Conservation (phyloP, 352 stramenopile genomes). For the Phytophthora macrochlamydospora region DNA sequence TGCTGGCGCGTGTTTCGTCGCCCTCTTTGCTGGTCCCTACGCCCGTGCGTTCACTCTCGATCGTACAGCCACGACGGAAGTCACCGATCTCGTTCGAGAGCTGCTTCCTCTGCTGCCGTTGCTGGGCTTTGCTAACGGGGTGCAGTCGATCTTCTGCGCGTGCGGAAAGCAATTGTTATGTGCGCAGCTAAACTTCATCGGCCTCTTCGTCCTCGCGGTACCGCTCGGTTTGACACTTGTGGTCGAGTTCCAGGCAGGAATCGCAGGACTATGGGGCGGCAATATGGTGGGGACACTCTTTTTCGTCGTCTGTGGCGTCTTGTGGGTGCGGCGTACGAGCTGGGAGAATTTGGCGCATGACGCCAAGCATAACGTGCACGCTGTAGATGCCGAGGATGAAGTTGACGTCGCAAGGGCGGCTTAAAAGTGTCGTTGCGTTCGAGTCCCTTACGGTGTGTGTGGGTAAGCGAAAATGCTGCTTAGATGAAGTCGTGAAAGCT, state of each 20-base stretch:
- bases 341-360: constrained; percentile 61
- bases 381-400: constrained; percentile 26
- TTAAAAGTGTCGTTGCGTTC: background rate
- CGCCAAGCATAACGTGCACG: constrained; percentile 46
- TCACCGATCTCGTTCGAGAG: constrained; percentile 35
- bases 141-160: constrained; percentile 50
- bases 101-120: constrained; percentile 43
- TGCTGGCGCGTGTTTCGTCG: constrained; percentile 34
- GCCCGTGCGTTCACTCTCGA: constrained; percentile 49
- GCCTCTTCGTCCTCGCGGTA: constrained; percentile 52
- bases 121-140: constrained; percentile 40
- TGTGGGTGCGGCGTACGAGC: constrained; percentile 51
- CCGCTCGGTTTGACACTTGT: constrained; percentile 53
- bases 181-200: constrained; percentile 57
- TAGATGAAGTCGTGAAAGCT: too few species aligned
- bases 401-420: constrained; percentile 19
- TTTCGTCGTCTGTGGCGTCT: constrained; percentile 37
- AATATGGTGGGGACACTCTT: constrained; percentile 52
- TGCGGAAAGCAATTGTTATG: constrained; percentile 57
- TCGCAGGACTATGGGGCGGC: constrained; percentile 60
- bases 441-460: too few species aligned
- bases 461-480: too few species aligned
- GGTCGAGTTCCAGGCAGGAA: constrained; percentile 42
- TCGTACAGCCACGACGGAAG: constrained; percentile 26
- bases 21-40: constrained; percentile 39